Base-by-base conservation (phyloP, 1,284 basidiomycete genomes). In the Athelia psychrophila region DNA sequence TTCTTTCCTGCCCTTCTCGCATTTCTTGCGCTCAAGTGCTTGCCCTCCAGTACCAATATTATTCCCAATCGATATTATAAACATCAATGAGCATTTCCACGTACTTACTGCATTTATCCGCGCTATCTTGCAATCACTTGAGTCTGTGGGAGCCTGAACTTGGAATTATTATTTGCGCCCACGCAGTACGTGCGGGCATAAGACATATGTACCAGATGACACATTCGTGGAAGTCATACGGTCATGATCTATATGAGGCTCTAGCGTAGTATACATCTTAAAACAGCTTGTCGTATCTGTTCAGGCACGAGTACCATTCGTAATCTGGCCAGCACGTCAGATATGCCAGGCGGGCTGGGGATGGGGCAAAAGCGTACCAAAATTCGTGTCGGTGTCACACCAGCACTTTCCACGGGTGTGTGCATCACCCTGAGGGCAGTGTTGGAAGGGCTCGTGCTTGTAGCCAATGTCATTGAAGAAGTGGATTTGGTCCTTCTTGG, bases 301-400 rank as follows among this genome's bases (percentile, higher is more conserved):
- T 82, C 62, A 88, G 66, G 64, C 90, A 92, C 30, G 89, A 91
- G 70, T 91, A 92, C 83, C 86, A 83, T 58, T 88, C 83, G 57
- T 84, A 84, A 63, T 91, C 88, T 90, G n/a, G n/a, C n/a, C 33
- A 35, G 10, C 33, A 35, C n/a, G 60, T 3, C n/a, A n/a, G n/a
- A n/a, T n/a, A 20, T 44, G 38, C 42, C 40, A 36, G 13, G 44
- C 9, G 15, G 20, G 46, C 47, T 16, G 48, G 20, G n/a, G n/a
- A n/a, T n/a, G n/a, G n/a, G n/a, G n/a, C n/a, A n/a, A n/a, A 45
- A 12, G 58, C 76, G 52, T 55, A 82, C 85, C 86, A 54, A 88
- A 88, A 63, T 84, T 87, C 44, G 84, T 74, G n/a, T 57, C 55
- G 36, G 67, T 63, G 51, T 84, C 80, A 61, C 86, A 88, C 83